Conservation (phyloP, 371 early-diverging fungal genomes). For the Nematocida ausubeli region DNA sequence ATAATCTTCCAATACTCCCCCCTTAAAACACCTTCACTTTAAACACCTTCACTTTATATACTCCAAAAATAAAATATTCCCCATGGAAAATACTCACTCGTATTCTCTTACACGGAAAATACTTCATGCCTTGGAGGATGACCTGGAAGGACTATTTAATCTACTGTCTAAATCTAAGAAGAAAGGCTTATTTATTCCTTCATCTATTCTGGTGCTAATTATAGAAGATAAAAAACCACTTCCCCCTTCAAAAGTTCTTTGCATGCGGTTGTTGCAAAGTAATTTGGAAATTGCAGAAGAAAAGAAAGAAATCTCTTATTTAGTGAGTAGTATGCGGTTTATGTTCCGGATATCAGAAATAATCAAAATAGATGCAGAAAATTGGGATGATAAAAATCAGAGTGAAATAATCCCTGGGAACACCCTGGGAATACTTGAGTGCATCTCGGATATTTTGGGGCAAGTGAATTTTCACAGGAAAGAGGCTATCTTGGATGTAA, state of each 20-base stretch:
- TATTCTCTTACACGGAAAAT: constrained; percentile 10
- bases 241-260: constrained; percentile 26
- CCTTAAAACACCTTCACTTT: background rate
- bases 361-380: constrained; percentile 4
- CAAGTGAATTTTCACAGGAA: background rate
- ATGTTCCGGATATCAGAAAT: constrained; percentile 26
- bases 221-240: constrained; percentile 8
- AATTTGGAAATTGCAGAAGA: constrained; percentile 9
- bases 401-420: background rate
- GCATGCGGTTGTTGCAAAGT: background rate
- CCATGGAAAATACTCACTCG: background rate
- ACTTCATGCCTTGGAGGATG: background rate
- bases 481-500: background rate
- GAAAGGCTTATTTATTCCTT: constrained; percentile 7
- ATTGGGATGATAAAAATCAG: background rate
- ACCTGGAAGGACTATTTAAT: background rate
- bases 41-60: too few species aligned
- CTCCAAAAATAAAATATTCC: background rate
- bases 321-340: constrained; percentile 7
- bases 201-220: background rate
- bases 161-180: background rate
- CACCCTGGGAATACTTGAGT: background rate
- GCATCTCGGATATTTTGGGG: background rate
- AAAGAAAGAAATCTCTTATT: background rate
- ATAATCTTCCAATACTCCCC: too few species aligned